phyloP scores from a whole-genome alignment of 2,329 filamentous ascomycete genomes.

The Macroventuria anomochaeta region DNA sequence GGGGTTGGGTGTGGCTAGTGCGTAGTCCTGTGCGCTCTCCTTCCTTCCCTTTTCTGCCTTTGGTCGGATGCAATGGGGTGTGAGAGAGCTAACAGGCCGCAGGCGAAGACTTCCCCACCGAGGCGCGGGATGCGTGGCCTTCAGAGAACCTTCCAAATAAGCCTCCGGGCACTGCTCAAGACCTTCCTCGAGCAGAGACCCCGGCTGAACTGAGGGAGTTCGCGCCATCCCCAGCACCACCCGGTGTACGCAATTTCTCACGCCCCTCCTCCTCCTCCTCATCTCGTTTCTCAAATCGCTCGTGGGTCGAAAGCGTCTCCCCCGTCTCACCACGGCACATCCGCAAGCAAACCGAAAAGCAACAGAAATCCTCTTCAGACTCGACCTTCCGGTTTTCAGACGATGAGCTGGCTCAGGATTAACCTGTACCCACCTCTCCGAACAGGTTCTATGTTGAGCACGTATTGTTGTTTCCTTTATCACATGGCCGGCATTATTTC shows the following conservation, averaged over 20 bases:
- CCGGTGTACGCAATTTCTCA: constrained; percentile 8
- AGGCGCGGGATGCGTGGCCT: not conserved
- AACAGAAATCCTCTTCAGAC: constrained; percentile 1
- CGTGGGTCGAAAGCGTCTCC: constrained; percentile 12
- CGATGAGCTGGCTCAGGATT: constrained; percentile 7
- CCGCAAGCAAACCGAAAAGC: constrained; percentile 10
- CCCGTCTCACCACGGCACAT: constrained; percentile 7
- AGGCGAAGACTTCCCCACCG: constrained; percentile 4
- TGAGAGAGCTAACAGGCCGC: constrained; percentile 8
- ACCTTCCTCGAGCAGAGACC: not conserved
- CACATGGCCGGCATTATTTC: not conserved
- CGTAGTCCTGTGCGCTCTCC: constrained; percentile 28
- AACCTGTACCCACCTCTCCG: no score
- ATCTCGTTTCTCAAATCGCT: constrained; percentile 13
- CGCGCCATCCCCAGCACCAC: constrained; percentile 3
- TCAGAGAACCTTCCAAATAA: not conserved
- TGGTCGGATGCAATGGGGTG: no score
- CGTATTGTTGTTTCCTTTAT: constrained; percentile 5
- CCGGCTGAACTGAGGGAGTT: constrained; percentile 1
- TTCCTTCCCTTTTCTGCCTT: not conserved
- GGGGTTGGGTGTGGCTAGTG: constrained; percentile 47
- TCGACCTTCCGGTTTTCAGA: constrained; percentile 13
- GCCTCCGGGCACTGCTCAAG: not conserved
- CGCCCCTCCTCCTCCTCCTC: constrained; percentile 17
- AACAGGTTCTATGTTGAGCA: no score